These are phyloP conservation scores for Peterozyma toletana DNA, from an alignment of 805 yeast genomes.

Conservation along the genomic window DNA sequence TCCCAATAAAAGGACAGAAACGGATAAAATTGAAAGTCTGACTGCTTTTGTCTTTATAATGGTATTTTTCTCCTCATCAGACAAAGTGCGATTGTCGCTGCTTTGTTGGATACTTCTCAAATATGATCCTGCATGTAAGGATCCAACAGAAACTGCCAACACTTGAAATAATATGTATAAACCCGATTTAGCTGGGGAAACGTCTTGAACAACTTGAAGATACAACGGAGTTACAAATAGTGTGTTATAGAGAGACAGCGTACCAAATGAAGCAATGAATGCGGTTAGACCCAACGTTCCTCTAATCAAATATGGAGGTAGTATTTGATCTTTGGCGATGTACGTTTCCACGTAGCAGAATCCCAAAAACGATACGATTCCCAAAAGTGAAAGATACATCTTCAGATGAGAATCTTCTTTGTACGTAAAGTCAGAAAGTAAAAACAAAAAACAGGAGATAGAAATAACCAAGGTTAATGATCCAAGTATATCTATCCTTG, in stretches of 20 bases:
- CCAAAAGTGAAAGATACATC: not conserved
- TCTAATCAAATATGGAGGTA: conserved; percentile 29
- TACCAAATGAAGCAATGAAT: conserved; percentile 26
- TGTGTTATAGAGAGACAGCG: conserved; percentile 27
- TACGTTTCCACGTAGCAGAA: conserved; percentile 27
- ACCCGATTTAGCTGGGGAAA: conserved; percentile 30
- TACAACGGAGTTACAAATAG: conserved; percentile 32
- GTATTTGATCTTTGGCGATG: conserved; percentile 28
- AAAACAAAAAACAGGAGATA: conserved; percentile 26
- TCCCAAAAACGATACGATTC: conserved; percentile 3
- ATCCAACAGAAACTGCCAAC: conserved; percentile 29
- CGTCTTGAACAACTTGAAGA: conserved; percentile 33
- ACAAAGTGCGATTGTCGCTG: not conserved
- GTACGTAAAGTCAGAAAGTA: conserved; percentile 17
- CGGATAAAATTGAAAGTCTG: conserved; percentile 11
- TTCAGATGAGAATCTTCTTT: conserved; percentile 2
- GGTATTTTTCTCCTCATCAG: conserved; percentile 1
- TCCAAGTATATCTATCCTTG: conserved; percentile 33
- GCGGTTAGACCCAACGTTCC: conserved; percentile 32
- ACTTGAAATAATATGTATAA: conserved; percentile 33
- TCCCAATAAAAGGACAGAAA: conserved; percentile 1
- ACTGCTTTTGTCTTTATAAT: conserved; percentile 15
- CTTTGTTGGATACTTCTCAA: conserved; percentile 13
- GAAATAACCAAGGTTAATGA: conserved; percentile 25
- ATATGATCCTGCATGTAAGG: conserved; percentile 28